phyloP scores from a whole-genome alignment of 257 asterid species.

The Asclepias syriaca region DNA sequence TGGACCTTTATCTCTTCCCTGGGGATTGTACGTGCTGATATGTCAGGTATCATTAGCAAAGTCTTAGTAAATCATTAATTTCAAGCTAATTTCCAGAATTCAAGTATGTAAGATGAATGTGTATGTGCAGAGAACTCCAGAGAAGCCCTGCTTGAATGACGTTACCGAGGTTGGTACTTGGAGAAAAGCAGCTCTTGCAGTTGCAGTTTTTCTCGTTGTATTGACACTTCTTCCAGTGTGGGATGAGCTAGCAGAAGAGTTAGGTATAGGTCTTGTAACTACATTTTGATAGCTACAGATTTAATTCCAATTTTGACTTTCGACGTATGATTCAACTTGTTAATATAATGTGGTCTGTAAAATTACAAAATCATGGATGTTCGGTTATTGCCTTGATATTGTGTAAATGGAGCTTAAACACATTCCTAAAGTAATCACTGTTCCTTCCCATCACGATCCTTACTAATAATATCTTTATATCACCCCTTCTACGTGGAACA shows the following conservation, averaged over 20 bases:
- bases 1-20: conserved; percentile 94
- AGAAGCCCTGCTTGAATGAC: conserved; percentile 94
- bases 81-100: background rate
- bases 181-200: conserved; percentile 50
- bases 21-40: conserved; percentile 95
- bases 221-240: conserved; percentile 89
- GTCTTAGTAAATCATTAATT: background rate
- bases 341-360: background rate
- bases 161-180: conserved; percentile 87
- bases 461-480: no score
- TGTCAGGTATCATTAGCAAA: conserved; percentile 60
- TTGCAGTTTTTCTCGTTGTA: conserved; percentile 53
- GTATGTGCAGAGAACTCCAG: conserved; percentile 65
- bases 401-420: background rate
- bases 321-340: conserved; percentile 12
- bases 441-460: background rate
- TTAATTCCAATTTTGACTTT: conserved; percentile 35
- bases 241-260: conserved; percentile 96
- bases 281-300: conserved; percentile 31
- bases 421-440: background rate
- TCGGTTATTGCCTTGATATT: background rate
- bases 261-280: conserved; percentile 77
- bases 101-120: conserved; percentile 6
- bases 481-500: no score
- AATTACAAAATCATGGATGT: background rate